Percentiles rank a stretch among this genome's conserved stretches.
Evolutionary conservation across 83 land plant species (phyloP).

Genomic region (Larix sibirica): DNA sequence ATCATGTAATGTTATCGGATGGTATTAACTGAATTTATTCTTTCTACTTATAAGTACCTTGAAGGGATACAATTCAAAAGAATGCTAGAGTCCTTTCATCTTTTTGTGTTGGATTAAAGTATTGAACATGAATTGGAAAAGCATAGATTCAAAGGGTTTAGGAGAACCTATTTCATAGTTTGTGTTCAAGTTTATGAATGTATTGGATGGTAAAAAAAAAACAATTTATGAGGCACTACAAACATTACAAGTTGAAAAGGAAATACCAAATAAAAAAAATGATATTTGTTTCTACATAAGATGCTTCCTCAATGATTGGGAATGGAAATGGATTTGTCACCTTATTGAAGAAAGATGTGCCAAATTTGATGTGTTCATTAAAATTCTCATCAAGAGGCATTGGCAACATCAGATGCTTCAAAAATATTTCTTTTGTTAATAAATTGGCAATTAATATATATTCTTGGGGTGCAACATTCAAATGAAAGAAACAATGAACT

Average conservation of each 20-base stretch:
- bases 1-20: too few species aligned
- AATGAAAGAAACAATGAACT: background rate
- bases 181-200: background rate
- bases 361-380: background rate
- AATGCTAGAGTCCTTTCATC: too few species aligned
- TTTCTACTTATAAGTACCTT: background rate
- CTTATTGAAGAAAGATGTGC: background rate
- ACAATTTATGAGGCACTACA: background rate
- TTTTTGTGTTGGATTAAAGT: too few species aligned
- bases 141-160: background rate
- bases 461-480: background rate
- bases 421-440: background rate
- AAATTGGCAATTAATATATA: background rate
- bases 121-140: too few species aligned
- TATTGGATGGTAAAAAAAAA: background rate
- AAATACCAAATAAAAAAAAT: background rate
- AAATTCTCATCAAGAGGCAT: background rate
- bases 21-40: background rate
- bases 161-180: background rate
- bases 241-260: background rate
- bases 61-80: background rate
- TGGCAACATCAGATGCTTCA: background rate
- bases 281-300: background rate
- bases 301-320: background rate
- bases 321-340: background rate